Conservation (phyloP, 2,329 filamentous ascomycete genomes). For the Xylariaceae sp. region DNA sequence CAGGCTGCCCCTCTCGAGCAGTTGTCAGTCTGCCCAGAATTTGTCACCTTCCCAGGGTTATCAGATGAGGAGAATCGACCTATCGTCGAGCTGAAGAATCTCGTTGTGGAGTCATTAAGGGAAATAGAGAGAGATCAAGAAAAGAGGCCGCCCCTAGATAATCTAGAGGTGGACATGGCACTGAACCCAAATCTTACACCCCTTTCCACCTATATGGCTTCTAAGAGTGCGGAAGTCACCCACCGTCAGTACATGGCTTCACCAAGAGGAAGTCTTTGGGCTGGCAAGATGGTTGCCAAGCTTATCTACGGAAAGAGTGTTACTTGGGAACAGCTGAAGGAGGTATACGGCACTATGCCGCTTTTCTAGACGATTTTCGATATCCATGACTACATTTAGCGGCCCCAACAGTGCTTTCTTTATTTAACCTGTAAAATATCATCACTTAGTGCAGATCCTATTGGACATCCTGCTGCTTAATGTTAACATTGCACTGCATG, state of each 20-base stretch:
- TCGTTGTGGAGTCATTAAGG: constrained; percentile 7
- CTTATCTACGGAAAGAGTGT: constrained; percentile 12
- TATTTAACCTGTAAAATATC: no score
- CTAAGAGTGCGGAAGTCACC: not conserved
- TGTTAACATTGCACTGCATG: no score
- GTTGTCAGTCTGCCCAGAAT: constrained; percentile 45
- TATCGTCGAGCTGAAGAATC: constrained; percentile 11
- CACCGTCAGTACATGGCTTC: constrained; percentile 17
- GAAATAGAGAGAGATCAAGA: constrained; percentile 1
- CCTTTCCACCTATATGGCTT: constrained; percentile 16
- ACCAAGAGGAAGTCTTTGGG: constrained; percentile 7
- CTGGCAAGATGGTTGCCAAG: constrained; percentile 1
- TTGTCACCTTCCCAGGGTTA: constrained; percentile 39
- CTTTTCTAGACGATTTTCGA: constrained; percentile 8
- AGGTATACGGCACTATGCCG: constrained; percentile 12
- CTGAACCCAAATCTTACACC: not conserved
- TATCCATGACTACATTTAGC: no score
- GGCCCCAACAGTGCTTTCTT: no score
- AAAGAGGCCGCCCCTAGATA: constrained; percentile 4
- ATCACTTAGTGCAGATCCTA: no score
- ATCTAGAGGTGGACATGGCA: not conserved
- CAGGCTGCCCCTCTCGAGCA: constrained; percentile 46
- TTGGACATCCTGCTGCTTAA: no score
- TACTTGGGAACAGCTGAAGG: constrained; percentile 17
- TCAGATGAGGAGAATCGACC: constrained; percentile 39